Base-by-base conservation (phyloP, 2,329 filamentous ascomycete species). In the Zymoseptoria brevis region DNA sequence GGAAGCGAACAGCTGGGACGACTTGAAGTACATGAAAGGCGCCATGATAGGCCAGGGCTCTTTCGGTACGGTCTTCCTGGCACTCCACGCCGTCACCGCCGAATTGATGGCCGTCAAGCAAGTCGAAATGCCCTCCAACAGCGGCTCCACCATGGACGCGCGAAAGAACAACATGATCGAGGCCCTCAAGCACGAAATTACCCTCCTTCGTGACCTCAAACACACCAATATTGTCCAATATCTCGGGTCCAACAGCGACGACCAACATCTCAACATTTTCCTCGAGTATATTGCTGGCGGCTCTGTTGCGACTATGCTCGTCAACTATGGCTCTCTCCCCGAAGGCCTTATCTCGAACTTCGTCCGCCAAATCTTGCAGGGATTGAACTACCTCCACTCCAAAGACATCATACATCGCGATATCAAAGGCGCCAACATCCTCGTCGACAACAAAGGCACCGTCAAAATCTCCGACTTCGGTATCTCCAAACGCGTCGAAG, bases 381-480 rank as follows among this genome's bases (percentile, higher is more conserved):
- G 94, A 53, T 82, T 99, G 29, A 92, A 89, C 3, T 99, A 97
- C 73, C 84, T 99, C 16, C 94, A 99, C 77, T 88, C 87, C 71
- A 86, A 87, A 64, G 94, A 96, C 72, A 99, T 99, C 71, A 97
- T 99, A 68, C 94, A 99, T 74, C 88, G 94, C 61, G 94, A 99
- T 72, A 97, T 99, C 82, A 99, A 99, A 79, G 94, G 94, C 53
- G 94, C 94, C 74, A 99, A 99, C 72, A 96, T 99, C 67, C 85
- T 99, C 4, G 94, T 99, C 59, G 94, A 99, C 78, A 97, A 97
- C 80, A 96, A 97, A 76, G 94, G 94, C 60, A 93, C 90, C 7
- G 96, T 99, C 77, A 99, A 99, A 78, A 99, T 99, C 66, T 97
- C 93, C 8, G 94, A 99, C 80, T 99, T 99, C 68, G 94, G 94